Percentiles rank a stretch among this genome's conserved stretches.
phyloP scores from a whole-genome alignment of 179 eudicot species.

The Silene vulgaris region DNA sequence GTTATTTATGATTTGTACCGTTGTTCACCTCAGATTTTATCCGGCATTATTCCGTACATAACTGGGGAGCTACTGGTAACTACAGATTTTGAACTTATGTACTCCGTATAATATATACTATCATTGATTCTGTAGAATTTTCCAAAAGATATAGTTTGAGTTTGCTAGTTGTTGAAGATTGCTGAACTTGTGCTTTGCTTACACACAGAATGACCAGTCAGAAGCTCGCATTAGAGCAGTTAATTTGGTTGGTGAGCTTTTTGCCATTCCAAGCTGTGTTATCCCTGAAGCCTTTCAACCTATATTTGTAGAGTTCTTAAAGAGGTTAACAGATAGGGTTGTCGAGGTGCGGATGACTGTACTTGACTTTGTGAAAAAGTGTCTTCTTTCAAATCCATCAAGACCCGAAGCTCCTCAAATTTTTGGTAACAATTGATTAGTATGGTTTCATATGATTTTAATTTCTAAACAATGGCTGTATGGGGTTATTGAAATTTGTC shows the following conservation, averaged over 20 bases:
- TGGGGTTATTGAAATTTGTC: constrained; percentile 7
- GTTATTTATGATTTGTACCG: constrained; percentile 72
- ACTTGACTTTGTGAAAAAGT: constrained; percentile 68
- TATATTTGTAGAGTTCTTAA: constrained; percentile 75
- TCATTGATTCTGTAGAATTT: background rate
- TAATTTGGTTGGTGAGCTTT: constrained; percentile 78
- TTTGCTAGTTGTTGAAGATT: background rate
- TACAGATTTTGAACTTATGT: constrained; percentile 11
- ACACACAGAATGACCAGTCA: constrained; percentile 68
- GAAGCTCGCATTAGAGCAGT: constrained; percentile 81
- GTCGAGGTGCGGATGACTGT: constrained; percentile 83
- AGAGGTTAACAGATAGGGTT: constrained; percentile 83
- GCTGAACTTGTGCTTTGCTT: constrained; percentile 16
- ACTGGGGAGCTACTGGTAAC: constrained; percentile 94
- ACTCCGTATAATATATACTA: background rate
- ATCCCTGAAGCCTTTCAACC: constrained; percentile 69
- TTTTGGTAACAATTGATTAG: constrained; percentile 46
- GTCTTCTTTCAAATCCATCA: constrained; percentile 69
- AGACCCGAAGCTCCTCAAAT: constrained; percentile 80
- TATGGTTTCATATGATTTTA: constrained; percentile 13
- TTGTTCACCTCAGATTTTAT: constrained; percentile 83
- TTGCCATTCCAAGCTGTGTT: constrained; percentile 69
- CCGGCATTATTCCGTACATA: constrained; percentile 80
- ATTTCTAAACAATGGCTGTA: background rate
- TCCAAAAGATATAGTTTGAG: background rate